Base-by-base conservation (phyloP, 306 rosid species). In the Vicia villosa region DNA sequence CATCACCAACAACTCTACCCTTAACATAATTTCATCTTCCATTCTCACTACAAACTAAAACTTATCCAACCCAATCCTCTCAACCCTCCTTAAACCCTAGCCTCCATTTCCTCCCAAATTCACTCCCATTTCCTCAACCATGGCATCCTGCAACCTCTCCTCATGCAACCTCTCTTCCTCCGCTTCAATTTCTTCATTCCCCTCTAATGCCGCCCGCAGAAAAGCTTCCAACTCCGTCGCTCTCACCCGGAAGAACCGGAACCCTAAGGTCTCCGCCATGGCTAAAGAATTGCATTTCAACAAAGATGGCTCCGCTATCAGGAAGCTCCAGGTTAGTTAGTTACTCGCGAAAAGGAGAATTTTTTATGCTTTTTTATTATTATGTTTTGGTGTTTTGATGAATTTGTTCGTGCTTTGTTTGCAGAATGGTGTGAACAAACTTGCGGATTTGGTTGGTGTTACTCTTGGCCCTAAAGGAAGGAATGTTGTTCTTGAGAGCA, bases 401-500 rank as follows among this genome's bases (percentile, higher is more conserved):
- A 20, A 5, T 26, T 63, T 40, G 1, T 8, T 46, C 68, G 43
- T 63, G 45, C 26, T 56, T 21, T 51, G 1, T 56, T 21, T 51
- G 1, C 82, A 95, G 99, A 83, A 55, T 47, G 99, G 99, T 55
- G 99, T 95, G 63, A 95, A 95, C 89, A 95, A 95, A 86, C 99
- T 95, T 20, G 97, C 99, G 12, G 99, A 95, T 73, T 81, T 95
- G 63, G 99, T 95, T 66, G 99, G 99, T n/a, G 99, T 95, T 58
- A 95, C 99, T 0, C 99, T 95, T 74, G 99, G 99, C 32, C 99
- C 99, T 2, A 95, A 91, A 79, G 99, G 99, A 41, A 89, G 99
- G 80, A 95, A 95, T 79, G 99, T 95, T 57, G 99, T 95, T 54
- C 70, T 95, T 2, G 99, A 95, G 69, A 95, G 99, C 91, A 95